Base-by-base conservation (phyloP, 1,139 yeast genomes). In the Sugiyamaella paludigena region DNA sequence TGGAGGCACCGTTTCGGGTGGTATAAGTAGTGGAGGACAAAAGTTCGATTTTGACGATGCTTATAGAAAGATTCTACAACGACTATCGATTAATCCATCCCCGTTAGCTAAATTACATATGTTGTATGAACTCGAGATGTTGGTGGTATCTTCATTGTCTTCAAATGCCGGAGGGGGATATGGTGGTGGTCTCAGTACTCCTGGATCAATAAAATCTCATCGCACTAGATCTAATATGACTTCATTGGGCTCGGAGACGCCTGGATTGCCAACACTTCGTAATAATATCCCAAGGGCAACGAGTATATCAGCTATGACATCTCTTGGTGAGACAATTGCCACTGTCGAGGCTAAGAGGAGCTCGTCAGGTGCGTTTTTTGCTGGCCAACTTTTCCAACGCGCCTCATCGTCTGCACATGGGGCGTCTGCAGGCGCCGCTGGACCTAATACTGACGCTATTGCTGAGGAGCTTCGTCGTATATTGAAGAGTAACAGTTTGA, bases 401-500 rank as follows among this genome's bases (percentile, higher is more conserved):
- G 36, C 34, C 29, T 36, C 33, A 16, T 19, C 31, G 27, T n/a
- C 47, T n/a, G 39, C 30, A 43, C 34, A 38, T 41, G 9, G 36
- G 28, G 26, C n/a, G n/a, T n/a, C n/a, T n/a, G 24, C 5, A 19
- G 24, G 5, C 3, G 24, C 24, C 5, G 30, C 51, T 24, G 50
- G 49, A n/a, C 67, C 68, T 5, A 63, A 58, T 28, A 64, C 68
- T 1, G 68, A 65, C 48, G 59, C 66, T n/a, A 65, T 65, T 37
- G 66, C 64, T 10, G 67, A 63, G 19, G 68, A 65, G 48, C 53
- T 64, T 37, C 59, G 66, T 11, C 48, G 63, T 4, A 52, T 65
- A 2, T 54, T 65, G 47, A 55, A 52, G 19, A 53, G 54, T n/a
- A 36, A 47, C 13, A 58, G 62, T 9, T 54, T 66, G 9, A 60